A percentile compares a stretch with the other conserved stretches of the same genome.
Conservation (phyloP, 2,329 filamentous ascomycete genomes). For the Fusarium siculi region DNA sequence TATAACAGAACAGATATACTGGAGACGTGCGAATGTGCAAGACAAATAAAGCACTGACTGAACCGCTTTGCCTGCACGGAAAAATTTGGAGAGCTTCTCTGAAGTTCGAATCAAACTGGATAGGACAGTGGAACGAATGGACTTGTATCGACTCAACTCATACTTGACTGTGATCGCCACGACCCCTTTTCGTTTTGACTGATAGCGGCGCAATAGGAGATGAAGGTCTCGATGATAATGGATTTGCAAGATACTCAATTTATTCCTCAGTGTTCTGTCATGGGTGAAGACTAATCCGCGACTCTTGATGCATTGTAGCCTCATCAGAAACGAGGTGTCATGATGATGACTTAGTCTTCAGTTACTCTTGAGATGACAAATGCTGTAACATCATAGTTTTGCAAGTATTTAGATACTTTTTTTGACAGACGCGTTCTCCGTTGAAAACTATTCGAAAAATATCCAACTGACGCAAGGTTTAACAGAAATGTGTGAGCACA, state of each 20-base stretch:
- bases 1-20: background rate
- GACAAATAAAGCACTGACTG: background rate
- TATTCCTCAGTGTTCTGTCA: background rate
- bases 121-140: background rate
- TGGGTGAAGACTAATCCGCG: background rate
- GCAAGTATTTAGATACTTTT: background rate
- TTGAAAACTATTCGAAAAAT: background rate
- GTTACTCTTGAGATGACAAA: background rate
- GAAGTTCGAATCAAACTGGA: background rate
- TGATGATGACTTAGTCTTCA: background rate
- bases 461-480: background rate
- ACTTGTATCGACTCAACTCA: background rate
- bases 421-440: accelerated
- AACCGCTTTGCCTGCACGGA: background rate
- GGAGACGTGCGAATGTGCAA: background rate
- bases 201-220: background rate
- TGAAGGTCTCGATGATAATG: background rate
- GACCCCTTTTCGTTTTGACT: background rate
- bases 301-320: background rate
- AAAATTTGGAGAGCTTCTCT: background rate
- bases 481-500: too few species aligned
- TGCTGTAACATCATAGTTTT: too few species aligned
- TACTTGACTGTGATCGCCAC: too few species aligned
- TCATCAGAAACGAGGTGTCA: background rate
- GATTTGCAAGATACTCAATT: background rate